Conservation (phyloP, 2,329 filamentous ascomycete genomes). For the Rutstroemia sp. region DNA sequence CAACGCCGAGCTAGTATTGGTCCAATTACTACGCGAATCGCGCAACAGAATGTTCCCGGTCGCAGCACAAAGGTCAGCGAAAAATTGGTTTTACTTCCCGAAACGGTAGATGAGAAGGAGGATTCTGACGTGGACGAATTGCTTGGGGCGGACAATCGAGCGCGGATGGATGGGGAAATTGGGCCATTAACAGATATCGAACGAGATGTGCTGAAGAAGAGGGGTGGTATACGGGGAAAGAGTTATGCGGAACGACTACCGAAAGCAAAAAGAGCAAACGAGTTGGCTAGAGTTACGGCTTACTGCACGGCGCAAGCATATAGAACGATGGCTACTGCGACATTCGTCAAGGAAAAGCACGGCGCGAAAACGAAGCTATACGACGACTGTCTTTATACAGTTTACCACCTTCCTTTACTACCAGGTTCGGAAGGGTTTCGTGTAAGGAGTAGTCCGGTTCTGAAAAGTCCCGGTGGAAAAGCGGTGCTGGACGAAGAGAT, state of each 20-base stretch:
- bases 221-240: conserved; percentile 62
- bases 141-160: conserved; percentile 38
- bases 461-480: conserved; percentile 90
- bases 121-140: conserved; percentile 52
- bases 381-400: conserved; percentile 93
- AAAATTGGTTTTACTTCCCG: conserved; percentile 90
- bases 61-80: conserved; percentile 91
- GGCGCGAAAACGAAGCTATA: conserved; percentile 92
- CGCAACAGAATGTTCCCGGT: conserved; percentile 58
- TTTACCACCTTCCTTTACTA: conserved; percentile 86
- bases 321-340: conserved; percentile 79
- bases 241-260: conserved; percentile 91
- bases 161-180: conserved; percentile 50
- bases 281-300: conserved; percentile 82
- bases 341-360: conserved; percentile 82
- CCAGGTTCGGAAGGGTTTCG: conserved; percentile 82
- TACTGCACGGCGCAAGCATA: conserved; percentile 95
- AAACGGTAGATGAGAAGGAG: conserved; percentile 58
- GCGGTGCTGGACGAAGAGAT: conserved; percentile 92
- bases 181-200: conserved; percentile 62
- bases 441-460: conserved; percentile 78
- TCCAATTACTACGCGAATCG: conserved; percentile 33
- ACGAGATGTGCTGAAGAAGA: conserved; percentile 53
- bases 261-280: conserved; percentile 79
- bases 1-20: conserved; percentile 41